Conservation (phyloP, 164 flowering plant species). For the Cinnamomum chago region DNA sequence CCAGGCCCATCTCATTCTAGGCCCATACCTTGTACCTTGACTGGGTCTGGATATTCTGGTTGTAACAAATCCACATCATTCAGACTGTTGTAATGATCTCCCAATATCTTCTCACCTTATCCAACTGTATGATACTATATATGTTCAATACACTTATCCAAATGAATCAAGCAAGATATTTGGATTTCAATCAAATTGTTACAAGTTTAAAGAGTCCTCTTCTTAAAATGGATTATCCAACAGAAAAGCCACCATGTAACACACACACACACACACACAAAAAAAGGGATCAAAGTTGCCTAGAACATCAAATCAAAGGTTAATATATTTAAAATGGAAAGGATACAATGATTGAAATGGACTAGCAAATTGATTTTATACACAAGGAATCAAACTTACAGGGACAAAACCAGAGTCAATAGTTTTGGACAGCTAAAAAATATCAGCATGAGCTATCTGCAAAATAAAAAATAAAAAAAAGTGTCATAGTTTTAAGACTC, state of each 20-base stretch:
- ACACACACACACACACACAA: too few species aligned
- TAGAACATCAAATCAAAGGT: background rate
- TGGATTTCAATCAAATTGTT: too few species aligned
- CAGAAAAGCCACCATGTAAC: background rate
- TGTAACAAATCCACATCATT: too few species aligned
- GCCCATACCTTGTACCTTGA: too few species aligned
- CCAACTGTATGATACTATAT: too few species aligned
- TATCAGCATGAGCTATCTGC: conserved; percentile 66
- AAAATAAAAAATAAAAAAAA: background rate
- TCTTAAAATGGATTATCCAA: background rate
- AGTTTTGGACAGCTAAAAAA: conserved; percentile 52
- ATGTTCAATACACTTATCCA: too few species aligned
- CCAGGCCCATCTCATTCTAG: too few species aligned
- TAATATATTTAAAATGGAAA: too few species aligned
- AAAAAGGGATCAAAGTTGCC: background rate
- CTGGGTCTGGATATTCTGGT: too few species aligned
- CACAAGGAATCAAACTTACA: conserved; percentile 41
- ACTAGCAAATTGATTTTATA: background rate
- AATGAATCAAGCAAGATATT: too few species aligned
- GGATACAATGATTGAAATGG: background rate
- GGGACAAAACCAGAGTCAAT: conserved; percentile 79
- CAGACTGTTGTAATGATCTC: too few species aligned
- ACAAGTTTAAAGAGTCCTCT: background rate
- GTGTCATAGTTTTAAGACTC: background rate
- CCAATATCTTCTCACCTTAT: too few species aligned